Evolutionary conservation across 495 filamentous ascomycete species (phyloP).

Genomic region (Oidiodendron maius): DNA sequence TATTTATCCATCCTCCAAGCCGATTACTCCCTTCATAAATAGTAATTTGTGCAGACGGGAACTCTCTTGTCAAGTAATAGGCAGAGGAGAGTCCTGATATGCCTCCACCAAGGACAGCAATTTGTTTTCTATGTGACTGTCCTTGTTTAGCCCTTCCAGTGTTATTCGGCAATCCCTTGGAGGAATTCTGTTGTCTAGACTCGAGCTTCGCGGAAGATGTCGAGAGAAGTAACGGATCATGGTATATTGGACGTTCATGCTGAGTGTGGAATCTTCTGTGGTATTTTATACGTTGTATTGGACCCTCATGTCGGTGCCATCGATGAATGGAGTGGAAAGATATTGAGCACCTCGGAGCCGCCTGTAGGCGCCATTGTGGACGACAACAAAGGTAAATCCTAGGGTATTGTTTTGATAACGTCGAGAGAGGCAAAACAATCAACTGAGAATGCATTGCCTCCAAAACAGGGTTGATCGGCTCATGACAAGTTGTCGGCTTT

Average conservation of each 20-base stretch:
- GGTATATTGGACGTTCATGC: no score
- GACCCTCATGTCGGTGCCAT: neutral
- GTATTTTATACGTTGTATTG: no score
- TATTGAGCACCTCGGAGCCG: neutral
- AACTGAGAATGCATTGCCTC: slow-evolving; percentile 14
- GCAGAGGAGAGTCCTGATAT: slow-evolving; percentile 85
- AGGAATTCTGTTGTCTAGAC: no score
- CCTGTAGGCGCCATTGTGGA: neutral
- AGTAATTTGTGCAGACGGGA: slow-evolving; percentile 56
- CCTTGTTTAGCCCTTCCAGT: no score
- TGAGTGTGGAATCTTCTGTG: neutral
- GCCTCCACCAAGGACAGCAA: slow-evolving; percentile 80
- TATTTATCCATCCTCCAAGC: slow-evolving; percentile 82
- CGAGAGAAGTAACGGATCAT: no score
- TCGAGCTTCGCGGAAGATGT: no score
- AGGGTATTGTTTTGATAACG: slow-evolving; percentile 22
- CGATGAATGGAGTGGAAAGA: neutral
- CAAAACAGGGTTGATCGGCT: no score
- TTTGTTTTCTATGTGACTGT: slow-evolving; percentile 11
- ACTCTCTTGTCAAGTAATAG: slow-evolving; percentile 58
- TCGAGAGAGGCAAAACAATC: slow-evolving; percentile 15
- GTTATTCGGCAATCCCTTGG: no score
- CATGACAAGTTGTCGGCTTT: neutral
- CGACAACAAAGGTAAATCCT: slow-evolving; percentile 13
- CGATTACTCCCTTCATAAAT: slow-evolving; percentile 66